Evolutionary conservation across 768 basidiomycete species (phyloP).

Genomic region (Collybiopsis confluens): DNA sequence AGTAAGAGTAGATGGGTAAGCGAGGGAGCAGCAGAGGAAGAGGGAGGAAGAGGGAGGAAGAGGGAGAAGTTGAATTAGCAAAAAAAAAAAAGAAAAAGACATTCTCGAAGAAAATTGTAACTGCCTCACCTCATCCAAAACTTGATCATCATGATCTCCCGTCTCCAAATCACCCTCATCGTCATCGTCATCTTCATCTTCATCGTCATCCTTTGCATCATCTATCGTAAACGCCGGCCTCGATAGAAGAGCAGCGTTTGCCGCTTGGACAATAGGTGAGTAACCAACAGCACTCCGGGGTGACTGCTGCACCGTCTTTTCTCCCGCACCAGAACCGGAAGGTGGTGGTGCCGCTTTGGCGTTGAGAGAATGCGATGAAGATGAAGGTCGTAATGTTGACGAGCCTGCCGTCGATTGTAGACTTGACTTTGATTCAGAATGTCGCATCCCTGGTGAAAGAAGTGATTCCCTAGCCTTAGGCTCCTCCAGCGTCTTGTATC

Average conservation of each 20-base stretch:
- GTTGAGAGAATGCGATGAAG: conserved; percentile 48
- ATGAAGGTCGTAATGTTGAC: conserved; percentile 24
- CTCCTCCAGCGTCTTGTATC: conserved; percentile 80
- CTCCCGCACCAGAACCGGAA: conserved; percentile 15
- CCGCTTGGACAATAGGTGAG: conserved; percentile 63
- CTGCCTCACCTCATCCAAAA: conserved; percentile 88
- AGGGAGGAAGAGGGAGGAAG: neutral
- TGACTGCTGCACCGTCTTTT: neutral
- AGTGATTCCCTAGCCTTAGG: conserved; percentile 86
- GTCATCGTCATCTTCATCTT: conserved; percentile 67
- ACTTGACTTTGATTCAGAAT: conserved; percentile 52
- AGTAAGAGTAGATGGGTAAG: conserved; percentile 7
- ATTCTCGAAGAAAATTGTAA: no score
- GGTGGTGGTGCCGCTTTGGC: conserved; percentile 36
- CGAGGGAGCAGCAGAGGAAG: neutral
- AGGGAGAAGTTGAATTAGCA: no score
- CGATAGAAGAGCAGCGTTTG: conserved; percentile 83
- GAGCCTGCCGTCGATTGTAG: conserved; percentile 30
- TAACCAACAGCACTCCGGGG: neutral
- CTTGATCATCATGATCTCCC: conserved; percentile 64
- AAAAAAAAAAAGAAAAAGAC: conserved; percentile 11
- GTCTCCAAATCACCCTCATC: conserved; percentile 51
- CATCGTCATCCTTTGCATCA: conserved; percentile 82
- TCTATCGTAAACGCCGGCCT: conserved; percentile 97
- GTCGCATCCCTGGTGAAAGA: conserved; percentile 65